Base-by-base conservation (phyloP, 495 filamentous ascomycete species). In the Neurospora sp. region DNA sequence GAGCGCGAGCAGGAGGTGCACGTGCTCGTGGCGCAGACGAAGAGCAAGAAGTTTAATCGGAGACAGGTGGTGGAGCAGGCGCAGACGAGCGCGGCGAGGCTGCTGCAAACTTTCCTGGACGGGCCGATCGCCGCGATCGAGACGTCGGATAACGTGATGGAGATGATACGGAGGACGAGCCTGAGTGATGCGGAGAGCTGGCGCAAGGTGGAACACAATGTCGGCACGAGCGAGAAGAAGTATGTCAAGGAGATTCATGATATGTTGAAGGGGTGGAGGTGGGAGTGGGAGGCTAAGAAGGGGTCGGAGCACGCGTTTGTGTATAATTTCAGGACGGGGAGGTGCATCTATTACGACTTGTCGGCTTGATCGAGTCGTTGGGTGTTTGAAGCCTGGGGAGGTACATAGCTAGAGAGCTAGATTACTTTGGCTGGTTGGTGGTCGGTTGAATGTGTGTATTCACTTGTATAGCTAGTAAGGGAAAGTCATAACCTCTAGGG, bases 231-330 rank as follows among this genome's bases (percentile, higher is more conserved):
- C 4, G 96, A 99, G 80, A 88, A 93, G 71, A 90, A 92, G 77
- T 98, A 98, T 78, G 84, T 97, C n/a, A 86, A 88, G 60, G 93
- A 98, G 78, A 86, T 98, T 49, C 92, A 96, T 77, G 92, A 93
- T 60, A 83, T 97, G 76, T 85, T 99, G 23, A 79, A 80, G 11
- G 87, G 87, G 60, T 87, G 83, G 83, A 78, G 84, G 66, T 83
- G 90, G 79, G 88, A 88, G 49, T 86, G 86, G 73, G 88, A 92
- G 78, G 86, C 84, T 74, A 74, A 66, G 84, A 83, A 84, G 70
- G 86, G 82, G 31, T 84, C 85, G n/a, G 77, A 82, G 44, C 90
- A 91, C 76, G 90, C 91, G 11, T 94, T 94, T 80, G 88, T 95
- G 27, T 94, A 94, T 79, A 95, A 94, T 78, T 93, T 93, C 73